Percentiles rank a stretch among this genome's conserved stretches.
These are phyloP conservation scores for Fusarium sp. DNA, from an alignment of 2,329 filamentous ascomycete species.

Conservation along the genomic window DNA sequence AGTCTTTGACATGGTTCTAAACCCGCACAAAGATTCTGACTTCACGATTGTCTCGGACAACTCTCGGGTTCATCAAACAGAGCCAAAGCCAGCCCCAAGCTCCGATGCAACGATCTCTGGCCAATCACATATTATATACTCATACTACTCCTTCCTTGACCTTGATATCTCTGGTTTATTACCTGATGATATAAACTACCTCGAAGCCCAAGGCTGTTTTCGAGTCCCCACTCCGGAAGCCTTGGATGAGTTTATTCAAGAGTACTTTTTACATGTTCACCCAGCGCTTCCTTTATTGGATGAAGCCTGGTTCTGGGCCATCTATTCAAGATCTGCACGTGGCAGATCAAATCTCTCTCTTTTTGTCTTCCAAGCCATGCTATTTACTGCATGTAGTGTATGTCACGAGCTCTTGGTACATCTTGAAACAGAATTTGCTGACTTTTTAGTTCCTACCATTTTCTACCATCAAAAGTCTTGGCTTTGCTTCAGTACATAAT, in stretches of 20 bases:
- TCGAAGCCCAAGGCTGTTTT: slow-evolving; percentile 25
- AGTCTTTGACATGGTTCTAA: neutral
- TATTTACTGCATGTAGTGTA: slow-evolving; percentile 27
- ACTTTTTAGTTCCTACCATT: slow-evolving; percentile 12
- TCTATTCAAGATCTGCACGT: neutral
- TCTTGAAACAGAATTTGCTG: neutral
- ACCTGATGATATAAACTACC: slow-evolving; percentile 18
- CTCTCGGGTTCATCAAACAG: neutral
- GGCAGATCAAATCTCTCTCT: neutral
- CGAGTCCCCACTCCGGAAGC: slow-evolving; percentile 14
- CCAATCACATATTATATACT: slow-evolving; percentile 23
- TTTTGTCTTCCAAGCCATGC: slow-evolving; percentile 25
- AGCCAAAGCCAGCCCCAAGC: neutral
- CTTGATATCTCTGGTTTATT: slow-evolving; percentile 12
- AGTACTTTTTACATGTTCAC: neutral
- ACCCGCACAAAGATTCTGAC: neutral
- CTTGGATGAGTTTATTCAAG: neutral
- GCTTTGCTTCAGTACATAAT: slow-evolving; percentile 12
- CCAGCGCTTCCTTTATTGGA: neutral
- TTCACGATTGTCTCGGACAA: neutral
- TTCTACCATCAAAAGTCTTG: slow-evolving; percentile 7
- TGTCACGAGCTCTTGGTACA: neutral
- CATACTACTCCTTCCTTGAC: slow-evolving; percentile 16
- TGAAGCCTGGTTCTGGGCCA: slow-evolving; percentile 19
- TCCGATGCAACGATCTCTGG: neutral